These are phyloP conservation scores for Pterula multifida DNA, from an alignment of 1,284 basidiomycete species.

Conservation along the genomic window DNA sequence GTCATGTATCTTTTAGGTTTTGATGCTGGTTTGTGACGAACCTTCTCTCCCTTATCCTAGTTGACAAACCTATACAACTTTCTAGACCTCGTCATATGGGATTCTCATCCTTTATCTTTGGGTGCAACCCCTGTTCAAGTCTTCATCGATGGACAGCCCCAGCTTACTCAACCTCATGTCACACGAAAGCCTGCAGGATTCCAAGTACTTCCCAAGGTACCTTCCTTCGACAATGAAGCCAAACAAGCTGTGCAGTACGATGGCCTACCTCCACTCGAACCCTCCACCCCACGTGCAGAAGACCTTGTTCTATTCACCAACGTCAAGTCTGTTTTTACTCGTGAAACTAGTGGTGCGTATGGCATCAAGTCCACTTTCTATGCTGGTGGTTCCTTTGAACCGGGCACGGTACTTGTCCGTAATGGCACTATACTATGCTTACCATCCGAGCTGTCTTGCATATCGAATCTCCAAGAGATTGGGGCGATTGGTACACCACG, in stretches of 20 bases:
- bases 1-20: conserved; percentile 23
- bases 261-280: conserved; percentile 50
- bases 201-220: conserved; percentile 21
- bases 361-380: conserved; percentile 19
- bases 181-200: conserved; percentile 37
- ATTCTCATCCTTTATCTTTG: conserved; percentile 53
- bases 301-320: conserved; percentile 46
- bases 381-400: conserved; percentile 6
- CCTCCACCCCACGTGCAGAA: conserved; percentile 16
- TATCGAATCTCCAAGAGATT: not conserved
- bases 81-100: conserved; percentile 42
- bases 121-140: conserved; percentile 60
- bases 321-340: conserved; percentile 35
- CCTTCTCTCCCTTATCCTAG: not conserved
- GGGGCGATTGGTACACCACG: not conserved
- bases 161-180: conserved; percentile 32
- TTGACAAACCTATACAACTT: conserved; percentile 5
- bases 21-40: conserved; percentile 23
- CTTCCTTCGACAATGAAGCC: conserved; percentile 47
- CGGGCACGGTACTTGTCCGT: conserved; percentile 5
- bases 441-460: not conserved
- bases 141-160: conserved; percentile 59
- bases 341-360: conserved; percentile 12
- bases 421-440: not conserved
- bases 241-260: conserved; percentile 44